These are phyloP conservation scores for Globomyces pollinis-pini DNA, from an alignment of 192 early-diverging fungal species.

Conservation along the genomic window DNA sequence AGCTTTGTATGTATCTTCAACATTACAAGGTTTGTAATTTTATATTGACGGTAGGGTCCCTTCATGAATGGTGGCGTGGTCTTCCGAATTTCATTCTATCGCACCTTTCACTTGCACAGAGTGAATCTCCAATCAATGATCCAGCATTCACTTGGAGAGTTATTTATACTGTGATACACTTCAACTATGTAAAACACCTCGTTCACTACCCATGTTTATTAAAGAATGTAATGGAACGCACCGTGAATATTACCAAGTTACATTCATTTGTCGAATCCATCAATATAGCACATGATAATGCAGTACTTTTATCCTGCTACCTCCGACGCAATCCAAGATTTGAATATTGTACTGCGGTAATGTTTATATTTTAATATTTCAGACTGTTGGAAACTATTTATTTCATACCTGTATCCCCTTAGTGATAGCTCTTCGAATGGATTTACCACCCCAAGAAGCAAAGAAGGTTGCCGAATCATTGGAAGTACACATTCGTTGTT, in stretches of 20 bases:
- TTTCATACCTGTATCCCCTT: constrained; percentile 3
- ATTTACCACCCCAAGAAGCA: neutral
- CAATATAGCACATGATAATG: constrained; percentile 3
- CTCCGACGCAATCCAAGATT: constrained; percentile 3
- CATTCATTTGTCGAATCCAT: constrained; percentile 3
- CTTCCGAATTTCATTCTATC: constrained; percentile 3
- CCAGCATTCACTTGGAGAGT: constrained; percentile 5
- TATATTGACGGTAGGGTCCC: neutral
- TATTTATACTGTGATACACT: constrained; percentile 3
- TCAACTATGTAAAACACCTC: constrained; percentile 4
- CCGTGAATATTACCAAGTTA: neutral
- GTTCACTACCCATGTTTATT: constrained; percentile 7
- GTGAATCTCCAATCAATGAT: neutral
- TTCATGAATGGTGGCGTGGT: constrained; percentile 4
- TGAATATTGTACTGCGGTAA: constrained; percentile 6
- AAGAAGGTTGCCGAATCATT: constrained; percentile 3
- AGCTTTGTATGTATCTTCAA: neutral
- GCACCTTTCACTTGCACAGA: constrained; percentile 4
- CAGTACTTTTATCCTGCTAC: neutral
- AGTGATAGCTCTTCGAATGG: constrained; percentile 2
- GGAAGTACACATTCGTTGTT: constrained; percentile 6
- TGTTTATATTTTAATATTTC: too few relatives aligned
- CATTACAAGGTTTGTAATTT: neutral
- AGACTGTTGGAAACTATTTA: neutral
- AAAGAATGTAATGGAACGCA: constrained; percentile 2